Conservation (phyloP, 2,329 filamentous ascomycete species). For the Pochonia chlamydosporia region DNA sequence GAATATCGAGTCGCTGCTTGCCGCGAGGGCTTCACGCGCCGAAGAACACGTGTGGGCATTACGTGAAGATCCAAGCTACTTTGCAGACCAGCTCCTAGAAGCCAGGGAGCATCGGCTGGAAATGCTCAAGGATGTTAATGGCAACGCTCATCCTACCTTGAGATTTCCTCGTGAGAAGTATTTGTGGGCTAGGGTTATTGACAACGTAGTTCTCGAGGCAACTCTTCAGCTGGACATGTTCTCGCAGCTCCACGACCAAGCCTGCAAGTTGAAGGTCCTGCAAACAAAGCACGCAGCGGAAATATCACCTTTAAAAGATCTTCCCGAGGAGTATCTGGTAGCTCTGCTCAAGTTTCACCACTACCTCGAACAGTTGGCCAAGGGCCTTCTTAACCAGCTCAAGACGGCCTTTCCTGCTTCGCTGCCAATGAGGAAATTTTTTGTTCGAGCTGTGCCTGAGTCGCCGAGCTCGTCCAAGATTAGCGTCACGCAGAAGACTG, state of each 20-base stretch:
- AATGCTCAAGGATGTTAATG: slow-evolving; percentile 32
- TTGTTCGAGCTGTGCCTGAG: slow-evolving; percentile 20
- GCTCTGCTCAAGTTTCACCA: slow-evolving; percentile 34
- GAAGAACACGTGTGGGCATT: slow-evolving; percentile 51
- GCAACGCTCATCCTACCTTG: slow-evolving; percentile 21
- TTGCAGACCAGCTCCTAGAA: slow-evolving; percentile 37
- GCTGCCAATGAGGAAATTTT: slow-evolving; percentile 32
- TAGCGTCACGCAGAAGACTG: slow-evolving; percentile 9
- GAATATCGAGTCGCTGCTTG: slow-evolving; percentile 37
- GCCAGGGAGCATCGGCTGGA: slow-evolving; percentile 40
- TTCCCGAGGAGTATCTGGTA: slow-evolving; percentile 27
- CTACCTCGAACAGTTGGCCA: slow-evolving; percentile 26
- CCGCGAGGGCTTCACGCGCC: slow-evolving; percentile 31
- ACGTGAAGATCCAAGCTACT: slow-evolving; percentile 55
- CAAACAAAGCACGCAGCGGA: slow-evolving; percentile 23
- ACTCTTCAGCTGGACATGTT: slow-evolving; percentile 32
- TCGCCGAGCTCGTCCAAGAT: slow-evolving; percentile 18
- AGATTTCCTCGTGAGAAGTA: slow-evolving; percentile 8
- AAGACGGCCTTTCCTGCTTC: slow-evolving; percentile 24
- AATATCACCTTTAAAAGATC: slow-evolving; percentile 23
- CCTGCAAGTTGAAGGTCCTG: slow-evolving; percentile 19
- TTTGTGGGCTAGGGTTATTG: slow-evolving; percentile 36
- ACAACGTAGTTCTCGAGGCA: slow-evolving; percentile 23
- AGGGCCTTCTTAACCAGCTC: slow-evolving; percentile 22
- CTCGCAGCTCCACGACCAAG: slow-evolving; percentile 29